Percentiles rank a stretch among this genome's conserved stretches.
phyloP scores from a whole-genome alignment of 257 asterid genomes.

The Przewalskia tangutica region DNA sequence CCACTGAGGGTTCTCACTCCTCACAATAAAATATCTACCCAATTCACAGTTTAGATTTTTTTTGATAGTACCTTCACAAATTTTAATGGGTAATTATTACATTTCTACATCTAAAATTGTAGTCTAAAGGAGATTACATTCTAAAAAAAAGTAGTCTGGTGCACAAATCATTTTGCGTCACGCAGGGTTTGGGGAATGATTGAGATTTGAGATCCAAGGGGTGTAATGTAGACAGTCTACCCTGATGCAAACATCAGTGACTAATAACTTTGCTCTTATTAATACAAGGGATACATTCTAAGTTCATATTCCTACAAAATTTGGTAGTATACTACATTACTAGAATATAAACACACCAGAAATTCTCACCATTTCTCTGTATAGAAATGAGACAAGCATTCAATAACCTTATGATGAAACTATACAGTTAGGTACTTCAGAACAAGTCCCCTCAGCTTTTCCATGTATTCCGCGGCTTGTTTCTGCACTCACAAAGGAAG shows the following conservation, averaged over 20 bases:
- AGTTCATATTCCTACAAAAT: constrained; percentile 4
- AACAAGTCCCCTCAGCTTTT: constrained; percentile 67
- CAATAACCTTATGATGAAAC: not conserved
- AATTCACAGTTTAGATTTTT: not conserved
- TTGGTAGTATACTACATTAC: not conserved
- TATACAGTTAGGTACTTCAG: constrained; percentile 72
- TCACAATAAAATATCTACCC: not conserved
- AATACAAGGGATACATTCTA: not conserved
- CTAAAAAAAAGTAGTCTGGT: not conserved
- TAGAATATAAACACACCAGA: not conserved
- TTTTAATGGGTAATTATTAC: not conserved
- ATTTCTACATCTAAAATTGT: not conserved
- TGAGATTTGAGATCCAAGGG: no score
- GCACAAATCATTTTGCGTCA: not conserved
- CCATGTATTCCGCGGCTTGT: constrained; percentile 78
- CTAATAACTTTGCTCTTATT: not conserved
- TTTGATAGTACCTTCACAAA: no score
- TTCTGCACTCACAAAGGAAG: constrained; percentile 30
- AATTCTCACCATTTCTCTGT: not conserved
- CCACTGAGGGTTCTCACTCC: not conserved
- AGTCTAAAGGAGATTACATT: not conserved
- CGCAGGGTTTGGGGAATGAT: not conserved
- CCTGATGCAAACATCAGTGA: not conserved
- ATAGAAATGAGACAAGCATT: not conserved
- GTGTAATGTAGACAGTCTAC: not conserved